Percentiles rank a stretch among this genome's conserved stretches.
phyloP scores from a whole-genome alignment of 1,284 basidiomycete species.

The Sphagnurus paluster region DNA sequence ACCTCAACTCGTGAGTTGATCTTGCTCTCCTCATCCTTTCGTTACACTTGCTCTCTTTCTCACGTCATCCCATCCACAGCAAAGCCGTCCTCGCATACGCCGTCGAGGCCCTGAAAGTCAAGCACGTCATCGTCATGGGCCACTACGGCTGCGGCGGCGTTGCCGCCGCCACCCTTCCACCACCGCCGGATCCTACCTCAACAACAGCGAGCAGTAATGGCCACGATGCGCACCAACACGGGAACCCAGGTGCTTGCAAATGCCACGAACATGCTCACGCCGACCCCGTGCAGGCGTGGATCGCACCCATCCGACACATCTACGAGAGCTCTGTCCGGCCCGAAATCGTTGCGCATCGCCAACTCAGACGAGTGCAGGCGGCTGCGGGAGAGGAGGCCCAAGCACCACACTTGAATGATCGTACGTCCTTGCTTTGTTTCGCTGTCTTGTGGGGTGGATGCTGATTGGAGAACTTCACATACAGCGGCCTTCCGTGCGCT shows the following conservation, averaged over 20 bases:
- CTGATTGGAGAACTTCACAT: neutral
- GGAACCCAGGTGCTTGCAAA: too few relatives aligned
- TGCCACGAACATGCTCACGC: too few relatives aligned
- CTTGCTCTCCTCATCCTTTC: neutral
- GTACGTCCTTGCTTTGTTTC: conserved; percentile 25
- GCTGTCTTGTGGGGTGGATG: neutral
- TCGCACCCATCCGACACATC: conserved; percentile 31
- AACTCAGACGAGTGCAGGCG: too few relatives aligned
- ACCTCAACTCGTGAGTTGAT: conserved; percentile 27
- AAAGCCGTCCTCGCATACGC: conserved; percentile 37
- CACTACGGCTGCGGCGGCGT: conserved; percentile 42
- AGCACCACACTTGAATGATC: conserved; percentile 30
- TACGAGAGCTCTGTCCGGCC: conserved; percentile 25
- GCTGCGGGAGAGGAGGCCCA: conserved; percentile 3
- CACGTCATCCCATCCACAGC: conserved; percentile 16
- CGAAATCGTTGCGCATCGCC: too few relatives aligned
- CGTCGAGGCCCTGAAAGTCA: conserved; percentile 31
- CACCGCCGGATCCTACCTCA: neutral
- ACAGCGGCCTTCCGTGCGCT: conserved; percentile 39
- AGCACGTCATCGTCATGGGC: conserved; percentile 37
- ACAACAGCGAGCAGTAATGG: conserved; percentile 3
- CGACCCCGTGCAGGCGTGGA: conserved; percentile 31
- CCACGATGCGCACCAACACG: too few relatives aligned
- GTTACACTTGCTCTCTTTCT: neutral
- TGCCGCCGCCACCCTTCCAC: conserved; percentile 32